Evolutionary conservation across 495 filamentous ascomycete species (phyloP).

Genomic region (Aspergillus coremiiformis): DNA sequence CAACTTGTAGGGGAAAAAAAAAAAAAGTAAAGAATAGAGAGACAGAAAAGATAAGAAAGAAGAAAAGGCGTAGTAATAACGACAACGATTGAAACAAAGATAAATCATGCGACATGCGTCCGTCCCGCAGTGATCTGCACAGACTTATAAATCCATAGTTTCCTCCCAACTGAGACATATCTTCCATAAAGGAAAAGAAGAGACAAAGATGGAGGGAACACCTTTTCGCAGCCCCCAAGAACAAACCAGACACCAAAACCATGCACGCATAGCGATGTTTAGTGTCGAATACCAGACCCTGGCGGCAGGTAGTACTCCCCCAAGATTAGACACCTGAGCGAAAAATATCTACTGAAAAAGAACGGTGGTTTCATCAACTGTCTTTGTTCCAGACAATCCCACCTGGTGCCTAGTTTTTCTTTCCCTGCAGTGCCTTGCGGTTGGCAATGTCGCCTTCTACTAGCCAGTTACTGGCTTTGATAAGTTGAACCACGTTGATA

Average conservation of each 20-base stretch:
- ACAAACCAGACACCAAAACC: constrained; percentile 34
- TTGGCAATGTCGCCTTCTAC: constrained; percentile 68
- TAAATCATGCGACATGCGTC: neutral
- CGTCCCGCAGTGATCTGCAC: neutral
- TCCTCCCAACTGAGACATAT: constrained; percentile 4
- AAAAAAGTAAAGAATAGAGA: constrained; percentile 1
- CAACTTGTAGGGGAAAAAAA: constrained; percentile 10
- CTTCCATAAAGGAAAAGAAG: constrained; percentile 2
- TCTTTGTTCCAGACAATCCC: neutral
- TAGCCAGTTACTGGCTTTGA: constrained; percentile 88
- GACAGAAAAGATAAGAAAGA: neutral
- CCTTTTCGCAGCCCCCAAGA: constrained; percentile 17
- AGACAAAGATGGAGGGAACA: constrained; percentile 9
- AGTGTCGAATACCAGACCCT: neutral
- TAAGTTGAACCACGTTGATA: constrained; percentile 88
- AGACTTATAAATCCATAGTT: constrained; percentile 1
- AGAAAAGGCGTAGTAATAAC: constrained; percentile 7
- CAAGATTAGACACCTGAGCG: neutral
- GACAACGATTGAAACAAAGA: neutral
- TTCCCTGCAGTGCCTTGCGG: constrained; percentile 22
- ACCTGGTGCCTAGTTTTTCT: constrained; percentile 21
- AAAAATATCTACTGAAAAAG: neutral
- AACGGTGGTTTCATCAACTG: neutral
- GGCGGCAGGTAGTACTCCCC: neutral
- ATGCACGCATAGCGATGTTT: constrained; percentile 19